Evolutionary conservation across 2,329 filamentous ascomycete genomes (phyloP).

Genomic region (Fusarium paranaense): DNA sequence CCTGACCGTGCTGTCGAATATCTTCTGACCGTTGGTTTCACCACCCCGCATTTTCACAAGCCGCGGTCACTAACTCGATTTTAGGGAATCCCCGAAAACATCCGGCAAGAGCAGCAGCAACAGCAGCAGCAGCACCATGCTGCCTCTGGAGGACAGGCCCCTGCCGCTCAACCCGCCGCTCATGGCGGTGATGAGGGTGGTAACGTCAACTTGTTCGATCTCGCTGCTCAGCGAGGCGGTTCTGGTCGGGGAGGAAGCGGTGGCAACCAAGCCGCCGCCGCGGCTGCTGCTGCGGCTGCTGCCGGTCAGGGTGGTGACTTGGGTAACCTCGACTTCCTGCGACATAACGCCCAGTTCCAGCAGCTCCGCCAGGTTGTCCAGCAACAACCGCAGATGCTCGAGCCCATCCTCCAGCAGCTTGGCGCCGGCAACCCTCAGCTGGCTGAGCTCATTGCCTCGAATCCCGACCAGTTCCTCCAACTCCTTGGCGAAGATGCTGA

Average conservation of each 20-base stretch:
- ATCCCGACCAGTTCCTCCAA: conserved; percentile 93
- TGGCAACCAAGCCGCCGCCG: conserved; percentile 55
- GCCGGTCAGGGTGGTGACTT: conserved; percentile 67
- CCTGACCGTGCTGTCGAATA: conserved; percentile 98
- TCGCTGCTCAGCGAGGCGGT: conserved; percentile 80
- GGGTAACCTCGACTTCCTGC: conserved; percentile 90
- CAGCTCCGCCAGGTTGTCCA: conserved; percentile 97
- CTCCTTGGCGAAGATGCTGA: conserved; percentile 89
- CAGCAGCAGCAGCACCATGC: conserved; percentile 68
- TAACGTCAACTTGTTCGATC: conserved; percentile 90
- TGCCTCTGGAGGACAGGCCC: conserved; percentile 51
- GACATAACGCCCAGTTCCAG: conserved; percentile 97
- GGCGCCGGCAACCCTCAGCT: conserved; percentile 95
- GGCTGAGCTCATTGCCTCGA: conserved; percentile 89
- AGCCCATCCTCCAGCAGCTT: conserved; percentile 96
- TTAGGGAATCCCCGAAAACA: conserved; percentile 90
- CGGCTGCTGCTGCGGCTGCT: conserved; percentile 59
- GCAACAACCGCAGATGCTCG: conserved; percentile 97
- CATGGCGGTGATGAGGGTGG: conserved; percentile 66
- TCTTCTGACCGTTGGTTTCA: conserved; percentile 78
- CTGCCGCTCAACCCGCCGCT: conserved; percentile 53
- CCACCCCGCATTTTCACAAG: background rate
- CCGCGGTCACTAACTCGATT: conserved; percentile 17
- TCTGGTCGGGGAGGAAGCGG: conserved; percentile 58
- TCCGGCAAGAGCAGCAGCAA: conserved; percentile 75